A percentile compares a stretch with the other conserved stretches of the same genome.
These are phyloP conservation scores for Musa acuminata DNA, from an alignment of 176 grass and related monocot genomes.

Conservation along the genomic window DNA sequence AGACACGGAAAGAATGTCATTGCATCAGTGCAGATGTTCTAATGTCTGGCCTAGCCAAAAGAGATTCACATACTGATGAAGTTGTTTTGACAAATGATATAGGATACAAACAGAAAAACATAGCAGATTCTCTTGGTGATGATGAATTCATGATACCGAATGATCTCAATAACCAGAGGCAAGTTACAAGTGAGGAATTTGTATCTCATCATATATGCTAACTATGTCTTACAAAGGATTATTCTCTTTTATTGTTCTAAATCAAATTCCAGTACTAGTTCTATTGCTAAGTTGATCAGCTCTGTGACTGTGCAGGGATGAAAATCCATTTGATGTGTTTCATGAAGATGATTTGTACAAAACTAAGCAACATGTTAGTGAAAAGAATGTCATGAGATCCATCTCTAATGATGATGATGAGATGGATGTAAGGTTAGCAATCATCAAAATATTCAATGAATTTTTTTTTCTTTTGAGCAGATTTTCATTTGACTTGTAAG, in stretches of 20 bases:
- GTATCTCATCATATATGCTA: not conserved
- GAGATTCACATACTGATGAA: slow-evolving; percentile 27
- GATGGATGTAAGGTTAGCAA: slow-evolving; percentile 38
- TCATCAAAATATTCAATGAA: slow-evolving; percentile 1
- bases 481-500: slow-evolving; percentile 22
- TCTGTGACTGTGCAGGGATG: slow-evolving; percentile 43
- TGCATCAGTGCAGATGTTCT: slow-evolving; percentile 65
- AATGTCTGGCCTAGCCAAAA: slow-evolving; percentile 42
- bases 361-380: slow-evolving; percentile 26
- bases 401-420: slow-evolving; percentile 44
- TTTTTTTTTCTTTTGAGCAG: slow-evolving; percentile 26
- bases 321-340: slow-evolving; percentile 35
- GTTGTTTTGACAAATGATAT: slow-evolving; percentile 31
- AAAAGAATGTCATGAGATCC: slow-evolving; percentile 38
- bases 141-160: slow-evolving; percentile 73
- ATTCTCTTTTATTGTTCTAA: not conserved
- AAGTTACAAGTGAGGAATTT: slow-evolving; percentile 18
- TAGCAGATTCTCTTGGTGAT: slow-evolving; percentile 96
- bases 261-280: not conserved
- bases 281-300: not conserved
- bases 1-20: slow-evolving; percentile 82
- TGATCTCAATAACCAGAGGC: slow-evolving; percentile 44
- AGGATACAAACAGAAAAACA: slow-evolving; percentile 43
- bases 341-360: slow-evolving; percentile 30
- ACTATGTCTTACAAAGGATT: not conserved